Base-by-base conservation (phyloP, 2,329 filamentous ascomycete genomes). In the Dactylellina drechsleri region DNA sequence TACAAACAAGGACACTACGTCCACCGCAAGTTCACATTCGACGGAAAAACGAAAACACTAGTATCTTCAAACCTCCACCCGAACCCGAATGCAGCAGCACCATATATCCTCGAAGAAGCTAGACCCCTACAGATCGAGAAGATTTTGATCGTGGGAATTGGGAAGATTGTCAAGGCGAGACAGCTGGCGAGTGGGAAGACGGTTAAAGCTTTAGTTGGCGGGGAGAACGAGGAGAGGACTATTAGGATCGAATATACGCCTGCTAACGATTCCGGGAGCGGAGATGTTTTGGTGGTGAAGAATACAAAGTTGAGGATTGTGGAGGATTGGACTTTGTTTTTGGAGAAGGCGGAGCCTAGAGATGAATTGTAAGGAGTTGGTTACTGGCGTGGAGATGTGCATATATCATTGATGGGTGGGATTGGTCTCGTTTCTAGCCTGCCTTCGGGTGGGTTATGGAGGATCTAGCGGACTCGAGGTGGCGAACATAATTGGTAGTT, bases 1-100 rank as follows among this genome's bases (percentile, higher is more conserved):
- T 93, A 92, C 80, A 85, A 96, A 81, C 85, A 89, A 77, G 94
- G 93, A 10, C 92, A 92, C 76, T 97, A 91, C 82, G 93, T 98
- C 79, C 90, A 97, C 83, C 91, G 93, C 72, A 86, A 85, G 74
- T 97, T 99, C 83, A 84, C 84, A 23, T 91, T 93, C 75, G 83
- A 84, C 28, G 83, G 83, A 73, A 80, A 82, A 4, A 83, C 84
- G 58, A 85, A 86, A 15, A 85, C 84, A 0, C 84, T 98, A n/a
- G 84, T 84, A 4, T 93, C 91, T 0, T 86, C 86, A n/a, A 89
- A 96, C 77, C 85, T 90, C 5, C 87, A 87, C 18, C 41, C 28
- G 20, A 52, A 74, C n/a, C 62, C 56, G 6, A 26, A 15, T 79
- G 82, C 83, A 26, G 85, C 85, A 1, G 84, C 84, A 36, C 81